Base-by-base conservation (phyloP, 257 asterid species). In the Solanum clarkiae region DNA sequence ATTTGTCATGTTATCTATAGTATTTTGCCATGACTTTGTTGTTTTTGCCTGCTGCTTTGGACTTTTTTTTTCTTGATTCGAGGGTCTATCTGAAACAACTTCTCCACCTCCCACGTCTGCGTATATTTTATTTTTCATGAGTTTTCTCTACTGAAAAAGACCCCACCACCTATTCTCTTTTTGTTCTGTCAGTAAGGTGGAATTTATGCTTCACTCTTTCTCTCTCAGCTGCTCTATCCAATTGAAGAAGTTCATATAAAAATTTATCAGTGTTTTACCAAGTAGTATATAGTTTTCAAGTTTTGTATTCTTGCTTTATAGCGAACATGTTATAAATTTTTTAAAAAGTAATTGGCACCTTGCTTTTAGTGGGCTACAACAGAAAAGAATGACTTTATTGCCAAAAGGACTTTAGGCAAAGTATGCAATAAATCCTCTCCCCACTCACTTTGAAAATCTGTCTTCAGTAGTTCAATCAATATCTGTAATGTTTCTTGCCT, bases 351-450 rank as follows among this genome's bases (percentile, higher is more conserved):
- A 36, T 80, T 84, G 65, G 83, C 85, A 49, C 86, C 88, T 86
- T 75, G 82, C 82, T 56, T 66, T 84, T 12, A 54, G 80, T 47
- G 66, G 59, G 82, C 15, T 80, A 90, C 85, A 88, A 85, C 85
- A 81, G 82, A 77, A 88, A 89, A 77, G 86, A 69, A 82, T 36
- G 84, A 57, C 83, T 85, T 90, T 88, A 84, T 89, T 86, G 86
- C 84, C 86, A 80, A 87, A 88, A 66, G 60, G 83, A 80, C 56
- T 42, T 70, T 60, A 36, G 65, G 45, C 84, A 72, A 79, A 57
- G 71, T 71, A 84, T 80, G 80, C 84, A 59, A 83, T 87, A 72
- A 82, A 82, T 88, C 82, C 29, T 88, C 87, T 62, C 51, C 17
- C 32, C 22, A 36, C 57, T 17, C 80, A 74, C 74, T 72, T 84